phyloP scores from a whole-genome alignment of 495 filamentous ascomycete genomes.

The Aspergillus sclerotioniger region DNA sequence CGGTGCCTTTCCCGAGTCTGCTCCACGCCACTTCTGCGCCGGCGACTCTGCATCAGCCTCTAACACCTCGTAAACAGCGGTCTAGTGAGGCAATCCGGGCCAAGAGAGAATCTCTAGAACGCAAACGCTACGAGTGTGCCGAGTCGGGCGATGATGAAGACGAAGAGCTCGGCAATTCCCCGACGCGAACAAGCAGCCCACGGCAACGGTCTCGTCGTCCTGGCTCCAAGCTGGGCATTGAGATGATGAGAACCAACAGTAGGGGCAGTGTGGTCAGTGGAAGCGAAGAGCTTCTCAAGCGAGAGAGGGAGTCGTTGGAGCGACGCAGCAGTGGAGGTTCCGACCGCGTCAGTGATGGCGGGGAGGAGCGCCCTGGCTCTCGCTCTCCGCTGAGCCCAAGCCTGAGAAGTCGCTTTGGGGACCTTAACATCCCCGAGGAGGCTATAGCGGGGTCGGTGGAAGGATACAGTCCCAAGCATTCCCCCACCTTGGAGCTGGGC shows the following conservation, averaged over 20 bases:
- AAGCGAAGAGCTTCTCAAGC: constrained; percentile 43
- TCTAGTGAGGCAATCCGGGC: constrained; percentile 77
- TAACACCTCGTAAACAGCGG: constrained; percentile 60
- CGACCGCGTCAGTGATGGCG: constrained; percentile 22
- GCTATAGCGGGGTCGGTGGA: constrained; percentile 28
- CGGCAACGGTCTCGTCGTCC: constrained; percentile 47
- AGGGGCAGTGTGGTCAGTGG: constrained; percentile 74
- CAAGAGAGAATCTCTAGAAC: constrained; percentile 74
- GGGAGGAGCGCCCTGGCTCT: constrained; percentile 26
- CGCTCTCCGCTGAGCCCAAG: constrained; percentile 20
- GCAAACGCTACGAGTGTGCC: constrained; percentile 69
- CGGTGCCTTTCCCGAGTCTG: constrained; percentile 48
- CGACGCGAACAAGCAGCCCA: constrained; percentile 58
- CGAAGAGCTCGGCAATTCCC: constrained; percentile 71
- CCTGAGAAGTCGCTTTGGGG: constrained; percentile 36
- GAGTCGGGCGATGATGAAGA: constrained; percentile 93
- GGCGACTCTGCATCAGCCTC: constrained; percentile 53
- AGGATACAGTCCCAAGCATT: constrained; percentile 25
- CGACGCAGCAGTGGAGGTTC: constrained; percentile 26
- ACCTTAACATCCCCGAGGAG: constrained; percentile 42
- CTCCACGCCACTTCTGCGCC: constrained; percentile 69
- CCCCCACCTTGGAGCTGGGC: constrained; percentile 17
- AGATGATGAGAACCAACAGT: constrained; percentile 96
- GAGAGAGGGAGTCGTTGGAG: constrained; percentile 35
- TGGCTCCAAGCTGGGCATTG: constrained; percentile 80